Evolutionary conservation across 148 eudicot genomes (phyloP).

Genomic region (Selenicereus undatus): DNA sequence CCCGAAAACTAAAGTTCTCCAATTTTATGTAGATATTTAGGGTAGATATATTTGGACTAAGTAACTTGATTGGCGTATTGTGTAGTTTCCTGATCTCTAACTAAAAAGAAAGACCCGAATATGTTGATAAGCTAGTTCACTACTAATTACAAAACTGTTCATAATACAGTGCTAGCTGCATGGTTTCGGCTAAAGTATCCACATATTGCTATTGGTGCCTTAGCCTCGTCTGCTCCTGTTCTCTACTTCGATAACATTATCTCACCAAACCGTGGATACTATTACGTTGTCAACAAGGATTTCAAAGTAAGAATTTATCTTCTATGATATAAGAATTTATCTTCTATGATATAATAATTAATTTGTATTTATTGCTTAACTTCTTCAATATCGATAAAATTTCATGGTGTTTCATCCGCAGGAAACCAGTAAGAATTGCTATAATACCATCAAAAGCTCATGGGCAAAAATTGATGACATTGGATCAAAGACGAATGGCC

Average conservation of each 20-base stretch:
- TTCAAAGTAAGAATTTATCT: conserved; percentile 10
- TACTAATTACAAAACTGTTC: not conserved
- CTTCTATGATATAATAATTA: too few relatives aligned
- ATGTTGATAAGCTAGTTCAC: too few relatives aligned
- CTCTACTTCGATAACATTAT: conserved; percentile 26
- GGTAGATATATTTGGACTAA: too few relatives aligned
- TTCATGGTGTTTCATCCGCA: not conserved
- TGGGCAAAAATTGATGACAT: conserved; percentile 12
- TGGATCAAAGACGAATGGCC: conserved; percentile 14
- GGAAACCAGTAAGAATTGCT: conserved; percentile 27
- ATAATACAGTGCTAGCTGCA: conserved; percentile 22
- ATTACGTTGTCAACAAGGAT: conserved; percentile 21
- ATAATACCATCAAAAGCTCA: conserved; percentile 17
- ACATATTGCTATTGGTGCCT: conserved; percentile 27
- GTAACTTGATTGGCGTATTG: too few relatives aligned
- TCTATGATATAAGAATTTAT: too few relatives aligned
- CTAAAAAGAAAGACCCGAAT: too few relatives aligned
- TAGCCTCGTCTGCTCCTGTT: conserved; percentile 27
- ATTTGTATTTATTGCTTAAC: not conserved
- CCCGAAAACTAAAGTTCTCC: too few relatives aligned
- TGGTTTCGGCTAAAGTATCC: conserved; percentile 34
- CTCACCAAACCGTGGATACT: conserved; percentile 19
- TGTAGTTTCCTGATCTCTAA: too few relatives aligned
- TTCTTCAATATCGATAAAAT: not conserved
- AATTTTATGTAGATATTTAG: too few relatives aligned